Percentiles rank a stretch among this genome's conserved stretches.
These are phyloP conservation scores for Didymella pinodella DNA, from an alignment of 2,329 filamentous ascomycete genomes.

Conservation along the genomic window DNA sequence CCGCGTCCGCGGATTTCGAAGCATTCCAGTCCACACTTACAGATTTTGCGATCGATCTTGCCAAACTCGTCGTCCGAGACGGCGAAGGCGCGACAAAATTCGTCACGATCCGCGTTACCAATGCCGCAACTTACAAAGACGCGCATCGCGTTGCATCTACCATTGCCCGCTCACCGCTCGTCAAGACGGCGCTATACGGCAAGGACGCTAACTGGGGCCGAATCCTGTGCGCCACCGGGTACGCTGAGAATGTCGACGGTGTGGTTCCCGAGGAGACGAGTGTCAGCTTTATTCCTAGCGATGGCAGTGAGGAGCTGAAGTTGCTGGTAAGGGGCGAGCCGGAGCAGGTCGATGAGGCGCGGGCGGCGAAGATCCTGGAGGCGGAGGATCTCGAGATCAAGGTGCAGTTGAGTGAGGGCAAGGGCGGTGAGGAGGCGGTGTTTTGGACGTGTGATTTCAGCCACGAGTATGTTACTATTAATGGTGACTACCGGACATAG, in stretches of 20 bases:
- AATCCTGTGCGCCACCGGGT: constrained; percentile 93
- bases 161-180: constrained; percentile 89
- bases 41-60: constrained; percentile 80
- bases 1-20: constrained; percentile 68
- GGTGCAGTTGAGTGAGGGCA: constrained; percentile 73
- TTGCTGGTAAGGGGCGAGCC: constrained; percentile 82
- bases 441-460: constrained; percentile 91
- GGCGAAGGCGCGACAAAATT: constrained; percentile 99
- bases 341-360: constrained; percentile 76
- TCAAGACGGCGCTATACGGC: constrained; percentile 97
- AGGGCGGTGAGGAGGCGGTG: constrained; percentile 67
- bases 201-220: constrained; percentile 99
- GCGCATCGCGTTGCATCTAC: constrained; percentile 83
- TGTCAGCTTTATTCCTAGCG: constrained; percentile 79
- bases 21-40: constrained; percentile 76
- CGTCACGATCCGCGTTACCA: constrained; percentile 85
- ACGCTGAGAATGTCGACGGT: constrained; percentile 70
- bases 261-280: constrained; percentile 75
- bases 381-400: constrained; percentile 80
- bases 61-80: constrained; percentile 92
- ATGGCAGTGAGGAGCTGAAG: constrained; percentile 79
- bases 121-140: constrained; percentile 72
- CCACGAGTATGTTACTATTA: constrained; percentile 79
- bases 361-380: constrained; percentile 79
- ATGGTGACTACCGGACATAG: constrained; percentile 69